These are phyloP conservation scores for Aspergillus novofumigatus DNA, from an alignment of 2,329 filamentous ascomycete genomes.

Conservation along the genomic window DNA sequence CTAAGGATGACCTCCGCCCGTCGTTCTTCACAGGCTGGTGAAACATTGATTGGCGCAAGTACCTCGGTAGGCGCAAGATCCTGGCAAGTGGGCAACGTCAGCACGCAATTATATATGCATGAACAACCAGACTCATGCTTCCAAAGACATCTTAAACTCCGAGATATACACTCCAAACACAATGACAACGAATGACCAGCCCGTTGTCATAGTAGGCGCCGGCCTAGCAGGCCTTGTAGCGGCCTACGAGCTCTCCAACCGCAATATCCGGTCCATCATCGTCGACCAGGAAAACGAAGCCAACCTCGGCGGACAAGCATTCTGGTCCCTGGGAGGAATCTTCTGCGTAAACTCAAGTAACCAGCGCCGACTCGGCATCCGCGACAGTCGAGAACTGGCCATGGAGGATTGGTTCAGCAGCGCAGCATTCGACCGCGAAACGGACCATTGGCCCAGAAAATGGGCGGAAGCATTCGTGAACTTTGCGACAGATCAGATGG, in stretches of 20 bases:
- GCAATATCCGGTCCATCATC: constrained; percentile 22
- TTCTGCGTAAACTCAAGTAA: constrained; percentile 57
- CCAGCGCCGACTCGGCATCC: constrained; percentile 57
- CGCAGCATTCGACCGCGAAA: constrained; percentile 55
- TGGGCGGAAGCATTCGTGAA: constrained; percentile 64
- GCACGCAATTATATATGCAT: background rate
- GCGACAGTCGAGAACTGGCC: constrained; percentile 54
- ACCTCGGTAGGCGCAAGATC: background rate
- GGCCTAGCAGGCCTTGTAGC: constrained; percentile 30
- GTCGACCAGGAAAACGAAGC: constrained; percentile 57
- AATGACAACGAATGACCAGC: background rate
- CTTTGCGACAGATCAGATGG: constrained; percentile 58
- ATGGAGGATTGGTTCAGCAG: constrained; percentile 57
- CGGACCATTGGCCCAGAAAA: constrained; percentile 54
- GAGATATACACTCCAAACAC: background rate
- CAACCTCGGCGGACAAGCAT: constrained; percentile 49
- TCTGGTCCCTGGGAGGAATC: constrained; percentile 55
- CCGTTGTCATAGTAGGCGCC: constrained; percentile 27
- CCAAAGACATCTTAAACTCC: background rate
- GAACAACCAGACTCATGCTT: background rate
- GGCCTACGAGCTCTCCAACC: constrained; percentile 26
- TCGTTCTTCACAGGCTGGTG: background rate
- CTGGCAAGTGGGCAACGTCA: background rate
- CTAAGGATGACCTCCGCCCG: background rate
- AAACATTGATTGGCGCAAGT: background rate